A percentile compares a stretch with the other conserved stretches of the same genome.
These are phyloP conservation scores for Chlorella sp. DNA, from an alignment of 139 green algal genomes.

Conservation along the genomic window DNA sequence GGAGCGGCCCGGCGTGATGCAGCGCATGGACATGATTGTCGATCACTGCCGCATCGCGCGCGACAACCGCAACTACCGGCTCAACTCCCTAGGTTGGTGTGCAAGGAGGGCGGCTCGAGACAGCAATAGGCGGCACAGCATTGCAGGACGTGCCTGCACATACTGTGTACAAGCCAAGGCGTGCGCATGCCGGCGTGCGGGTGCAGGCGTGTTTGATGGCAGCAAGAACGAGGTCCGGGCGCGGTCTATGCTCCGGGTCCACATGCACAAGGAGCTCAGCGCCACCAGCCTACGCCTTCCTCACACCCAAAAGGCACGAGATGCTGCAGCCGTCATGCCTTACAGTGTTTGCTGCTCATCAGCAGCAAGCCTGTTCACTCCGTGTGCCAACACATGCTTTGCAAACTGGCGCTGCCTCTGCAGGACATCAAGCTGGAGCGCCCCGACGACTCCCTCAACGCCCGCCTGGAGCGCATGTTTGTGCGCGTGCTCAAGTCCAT, in stretches of 20 bases:
- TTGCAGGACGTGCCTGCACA: neutral
- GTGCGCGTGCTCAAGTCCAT: neutral
- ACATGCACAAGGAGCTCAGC: slow-evolving; percentile 33
- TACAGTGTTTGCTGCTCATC: no score
- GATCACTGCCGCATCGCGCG: slow-evolving; percentile 14
- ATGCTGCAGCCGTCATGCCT: no score
- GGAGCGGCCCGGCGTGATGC: slow-evolving; percentile 14
- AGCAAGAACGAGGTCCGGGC: slow-evolving; percentile 28
- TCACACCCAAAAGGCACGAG: slow-evolving; percentile 12
- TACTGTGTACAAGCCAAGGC: neutral
- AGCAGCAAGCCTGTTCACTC: no score
- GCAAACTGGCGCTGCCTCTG: no score
- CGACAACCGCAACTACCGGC: slow-evolving; percentile 25
- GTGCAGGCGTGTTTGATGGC: slow-evolving; percentile 30
- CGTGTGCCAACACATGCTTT: no score
- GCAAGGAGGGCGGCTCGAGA: no score
- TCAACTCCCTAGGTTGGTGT: slow-evolving; percentile 28
- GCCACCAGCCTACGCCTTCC: slow-evolving; percentile 20
- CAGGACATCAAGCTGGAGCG: slow-evolving; percentile 7
- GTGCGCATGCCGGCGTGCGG: neutral
- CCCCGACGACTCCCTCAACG: slow-evolving; percentile 4
- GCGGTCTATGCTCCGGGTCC: slow-evolving; percentile 28
- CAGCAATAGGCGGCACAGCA: neutral
- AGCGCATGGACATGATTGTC: slow-evolving; percentile 30
- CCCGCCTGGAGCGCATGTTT: slow-evolving; percentile 1